Base-by-base conservation (phyloP, 2,329 filamentous ascomycete genomes). In the Mycosphaerella sp. region DNA sequence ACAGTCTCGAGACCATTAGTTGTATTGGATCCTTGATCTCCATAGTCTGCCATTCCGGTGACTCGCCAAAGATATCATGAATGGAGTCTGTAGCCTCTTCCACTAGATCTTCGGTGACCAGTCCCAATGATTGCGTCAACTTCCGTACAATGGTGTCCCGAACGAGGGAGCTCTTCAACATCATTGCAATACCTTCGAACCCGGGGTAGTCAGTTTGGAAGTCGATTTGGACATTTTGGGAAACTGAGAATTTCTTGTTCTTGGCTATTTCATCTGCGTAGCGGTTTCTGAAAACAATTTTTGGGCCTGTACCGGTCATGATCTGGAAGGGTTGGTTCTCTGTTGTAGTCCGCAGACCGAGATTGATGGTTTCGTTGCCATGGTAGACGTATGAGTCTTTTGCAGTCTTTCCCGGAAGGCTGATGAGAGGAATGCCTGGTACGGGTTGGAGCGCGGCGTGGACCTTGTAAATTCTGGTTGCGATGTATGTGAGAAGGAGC, bases 1-100 rank as follows among this genome's bases (percentile, higher is more conserved):
- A 44, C 12, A 54, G 32, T 14, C 46, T 39, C 4, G 70, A 66
- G 31, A 76, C 66, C 5, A 75, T 58, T 1, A 64, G 60, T 0
- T 68, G 64, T 34, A 72, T 45, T 12, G 57, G 54, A 8, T 54
- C 31, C 49, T 67, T 62, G 40, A 67, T 54, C 12, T 44, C 23
- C 1, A 45, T 36, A 4, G 53, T 54, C 9, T 57, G 48, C 62
- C 61, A 66, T 14, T 64, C 53, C 8, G 23, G 11, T 43, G 51
- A 41, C 17, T 63, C 57, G 42, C 62, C 62, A 32, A 62, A 57
- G 44, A 60, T 52, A 29, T 62, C 56, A 9, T 55, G 57, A 6
- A 61, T 51, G 12, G 58, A 46, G 8, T 53, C 40, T 4, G 49
- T 54, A n/a, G 59, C 57, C 50, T 66, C 64, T n/a, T 64, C 59